These are phyloP conservation scores for Primulina eburnea DNA, from an alignment of 257 asterid species.

Conservation along the genomic window DNA sequence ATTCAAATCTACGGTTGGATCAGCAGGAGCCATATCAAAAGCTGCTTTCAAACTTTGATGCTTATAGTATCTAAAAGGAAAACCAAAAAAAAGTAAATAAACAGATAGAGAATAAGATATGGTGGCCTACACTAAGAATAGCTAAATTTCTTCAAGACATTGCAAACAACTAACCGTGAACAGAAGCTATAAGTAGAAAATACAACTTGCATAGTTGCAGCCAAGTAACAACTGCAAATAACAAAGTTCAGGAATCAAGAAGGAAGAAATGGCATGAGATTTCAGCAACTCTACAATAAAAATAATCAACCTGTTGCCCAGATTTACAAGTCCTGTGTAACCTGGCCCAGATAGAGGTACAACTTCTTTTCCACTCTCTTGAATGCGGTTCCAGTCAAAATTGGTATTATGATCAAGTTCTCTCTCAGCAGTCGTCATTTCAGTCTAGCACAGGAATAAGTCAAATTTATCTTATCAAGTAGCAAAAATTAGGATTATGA, in stretches of 20 bases:
- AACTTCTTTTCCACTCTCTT: conserved; percentile 87
- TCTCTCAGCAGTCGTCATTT: conserved; percentile 98
- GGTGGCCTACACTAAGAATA: conserved; percentile 1
- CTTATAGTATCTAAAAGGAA: conserved; percentile 53
- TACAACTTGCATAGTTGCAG: conserved; percentile 94
- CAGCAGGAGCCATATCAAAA: conserved; percentile 79
- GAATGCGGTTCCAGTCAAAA: conserved; percentile 98
- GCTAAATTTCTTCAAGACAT: conserved; percentile 18
- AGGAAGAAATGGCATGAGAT: conserved; percentile 14
- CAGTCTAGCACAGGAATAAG: conserved; percentile 55
- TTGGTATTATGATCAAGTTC: conserved; percentile 95
- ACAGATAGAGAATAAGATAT: conserved; percentile 14
- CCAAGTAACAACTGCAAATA: conserved; percentile 89
- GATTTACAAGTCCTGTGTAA: conserved; percentile 92
- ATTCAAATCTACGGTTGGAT: conserved; percentile 92
- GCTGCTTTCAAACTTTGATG: conserved; percentile 68
- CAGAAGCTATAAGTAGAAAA: conserved; percentile 76
- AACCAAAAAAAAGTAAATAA: conserved; percentile 11
- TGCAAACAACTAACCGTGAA: conserved; percentile 56
- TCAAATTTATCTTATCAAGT: conserved; percentile 10
- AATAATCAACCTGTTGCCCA: conserved; percentile 81
- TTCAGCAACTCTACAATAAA: conserved; percentile 9
- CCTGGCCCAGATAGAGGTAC: conserved; percentile 95
- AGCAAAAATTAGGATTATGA: conserved; percentile 6
- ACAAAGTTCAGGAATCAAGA: conserved; percentile 21